phyloP scores from a whole-genome alignment of 768 basidiomycete species.

The Tylopilus felleus region DNA sequence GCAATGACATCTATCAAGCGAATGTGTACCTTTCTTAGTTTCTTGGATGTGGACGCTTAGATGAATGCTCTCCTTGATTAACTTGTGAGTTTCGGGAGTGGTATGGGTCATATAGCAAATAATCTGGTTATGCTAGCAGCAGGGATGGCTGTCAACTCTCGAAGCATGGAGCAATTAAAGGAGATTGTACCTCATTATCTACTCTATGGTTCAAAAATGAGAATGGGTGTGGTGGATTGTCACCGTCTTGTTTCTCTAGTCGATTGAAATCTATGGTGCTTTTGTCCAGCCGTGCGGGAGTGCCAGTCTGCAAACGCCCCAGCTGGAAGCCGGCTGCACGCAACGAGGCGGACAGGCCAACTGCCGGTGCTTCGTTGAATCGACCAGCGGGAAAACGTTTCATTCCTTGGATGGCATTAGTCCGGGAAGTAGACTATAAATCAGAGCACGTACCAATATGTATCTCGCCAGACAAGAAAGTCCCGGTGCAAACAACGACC shows the following conservation, averaged over 20 bases:
- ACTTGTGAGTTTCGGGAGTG: conserved; percentile 65
- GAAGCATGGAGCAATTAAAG: background rate
- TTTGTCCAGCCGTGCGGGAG: conserved; percentile 75
- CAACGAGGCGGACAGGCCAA: conserved; percentile 75
- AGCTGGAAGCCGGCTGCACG: conserved; percentile 74
- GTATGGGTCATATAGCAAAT: conserved; percentile 71
- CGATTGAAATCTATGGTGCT: conserved; percentile 66
- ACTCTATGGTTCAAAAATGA: conserved; percentile 69
- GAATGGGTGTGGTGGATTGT: conserved; percentile 64
- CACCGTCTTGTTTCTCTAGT: conserved; percentile 64
- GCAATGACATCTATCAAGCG: background rate
- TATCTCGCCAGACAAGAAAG: conserved; percentile 88
- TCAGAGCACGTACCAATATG: conserved; percentile 61
- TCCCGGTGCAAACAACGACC: conserved; percentile 88
- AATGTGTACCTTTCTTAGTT: conserved; percentile 69
- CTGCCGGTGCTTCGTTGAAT: conserved; percentile 65
- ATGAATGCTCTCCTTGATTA: conserved; percentile 75
- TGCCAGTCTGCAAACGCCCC: conserved; percentile 82
- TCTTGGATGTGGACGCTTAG: conserved; percentile 84
- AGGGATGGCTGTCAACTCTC: background rate
- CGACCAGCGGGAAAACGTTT: conserved; percentile 77
- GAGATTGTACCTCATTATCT: conserved; percentile 57
- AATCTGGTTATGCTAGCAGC: conserved; percentile 66
- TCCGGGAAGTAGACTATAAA: background rate
- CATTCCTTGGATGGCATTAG: conserved; percentile 43